These are phyloP conservation scores for Ophiostoma angusticollis DNA, from an alignment of 2,329 filamentous ascomycete genomes.

Conservation along the genomic window DNA sequence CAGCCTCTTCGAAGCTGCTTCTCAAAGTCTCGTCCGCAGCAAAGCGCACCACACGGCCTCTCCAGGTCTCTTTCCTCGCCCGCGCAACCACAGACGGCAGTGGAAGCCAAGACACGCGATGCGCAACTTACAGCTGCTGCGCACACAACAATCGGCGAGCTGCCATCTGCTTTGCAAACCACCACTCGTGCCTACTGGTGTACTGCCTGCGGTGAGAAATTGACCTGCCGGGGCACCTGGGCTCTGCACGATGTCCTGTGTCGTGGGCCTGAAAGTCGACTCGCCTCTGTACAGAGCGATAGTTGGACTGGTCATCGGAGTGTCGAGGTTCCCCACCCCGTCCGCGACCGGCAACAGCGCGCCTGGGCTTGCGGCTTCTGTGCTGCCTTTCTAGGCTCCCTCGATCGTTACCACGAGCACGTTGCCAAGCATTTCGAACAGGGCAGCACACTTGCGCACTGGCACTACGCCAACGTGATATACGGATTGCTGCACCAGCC, in stretches of 20 bases:
- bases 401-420: constrained; percentile 55
- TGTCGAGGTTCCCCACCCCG: too few relatives aligned
- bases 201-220: constrained; percentile 48
- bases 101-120: not conserved
- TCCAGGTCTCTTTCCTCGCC: constrained; percentile 1
- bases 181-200: constrained; percentile 40
- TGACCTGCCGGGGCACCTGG: constrained; percentile 57
- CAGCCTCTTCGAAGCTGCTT: not conserved
- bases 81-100: not conserved
- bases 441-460: constrained; percentile 49
- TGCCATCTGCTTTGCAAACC: constrained; percentile 7
- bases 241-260: constrained; percentile 53
- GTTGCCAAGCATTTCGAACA: constrained; percentile 55
- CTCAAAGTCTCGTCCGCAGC: not conserved
- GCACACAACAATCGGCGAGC: not conserved
- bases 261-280: constrained; percentile 38
- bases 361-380: constrained; percentile 61
- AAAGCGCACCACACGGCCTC: not conserved
- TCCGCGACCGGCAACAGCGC: constrained; percentile 45
- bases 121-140: not conserved
- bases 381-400: constrained; percentile 46
- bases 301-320: too few relatives aligned
- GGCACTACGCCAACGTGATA: constrained; percentile 57
- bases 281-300: not conserved
- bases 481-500: constrained; percentile 56